These are phyloP conservation scores for Saccharomycopsis capsularis DNA, from an alignment of 805 yeast genomes.

Conservation along the genomic window DNA sequence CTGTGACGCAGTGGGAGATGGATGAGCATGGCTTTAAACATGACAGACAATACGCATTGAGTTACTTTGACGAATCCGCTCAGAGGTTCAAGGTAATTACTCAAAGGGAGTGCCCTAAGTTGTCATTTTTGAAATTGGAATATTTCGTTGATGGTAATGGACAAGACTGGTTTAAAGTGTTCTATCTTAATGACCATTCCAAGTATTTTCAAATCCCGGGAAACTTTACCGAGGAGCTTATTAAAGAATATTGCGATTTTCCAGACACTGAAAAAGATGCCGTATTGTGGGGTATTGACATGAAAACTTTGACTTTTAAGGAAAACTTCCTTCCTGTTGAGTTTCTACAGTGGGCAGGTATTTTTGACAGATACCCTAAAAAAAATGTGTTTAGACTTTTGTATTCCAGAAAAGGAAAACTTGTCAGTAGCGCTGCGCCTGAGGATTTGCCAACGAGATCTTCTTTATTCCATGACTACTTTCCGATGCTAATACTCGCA, in stretches of 20 bases:
- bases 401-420: constrained; percentile 6
- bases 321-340: constrained; percentile 19
- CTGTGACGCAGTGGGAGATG: constrained; percentile 24
- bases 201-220: constrained; percentile 18
- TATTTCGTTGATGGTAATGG: background rate
- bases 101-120: constrained; percentile 26
- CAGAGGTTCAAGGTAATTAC: constrained; percentile 23
- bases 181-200: constrained; percentile 18
- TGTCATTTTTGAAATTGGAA: constrained; percentile 24
- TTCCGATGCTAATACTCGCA: constrained; percentile 6
- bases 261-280: constrained; percentile 1
- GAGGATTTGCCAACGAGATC: background rate
- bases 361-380: background rate
- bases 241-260: background rate
- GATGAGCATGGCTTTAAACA: constrained; percentile 28
- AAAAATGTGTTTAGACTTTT: background rate
- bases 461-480: constrained; percentile 15
- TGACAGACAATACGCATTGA: constrained; percentile 28
- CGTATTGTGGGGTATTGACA: constrained; percentile 27
- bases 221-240: constrained; percentile 2
- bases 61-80: background rate
- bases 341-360: constrained; percentile 14
- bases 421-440: constrained; percentile 8
- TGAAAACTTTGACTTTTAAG: constrained; percentile 25
- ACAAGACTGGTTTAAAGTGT: constrained; percentile 18